A percentile compares a stretch with the other conserved stretches of the same genome.
Conservation (phyloP, 202 grass and related monocot genomes). For the Saccharum hybrid region DNA sequence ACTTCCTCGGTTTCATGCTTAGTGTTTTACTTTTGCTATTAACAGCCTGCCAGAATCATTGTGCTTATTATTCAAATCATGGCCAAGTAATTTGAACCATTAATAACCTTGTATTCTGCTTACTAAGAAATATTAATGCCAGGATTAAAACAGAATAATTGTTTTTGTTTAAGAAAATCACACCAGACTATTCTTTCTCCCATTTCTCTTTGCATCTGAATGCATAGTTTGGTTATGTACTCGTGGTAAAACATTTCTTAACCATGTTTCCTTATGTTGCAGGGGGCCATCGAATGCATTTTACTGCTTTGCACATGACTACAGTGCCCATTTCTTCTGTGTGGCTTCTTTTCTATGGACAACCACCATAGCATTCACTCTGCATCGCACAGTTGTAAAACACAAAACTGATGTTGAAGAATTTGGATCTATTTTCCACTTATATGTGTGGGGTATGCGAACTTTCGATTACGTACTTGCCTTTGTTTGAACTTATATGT, state of each 20-base stretch:
- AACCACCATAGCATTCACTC: conserved; percentile 93
- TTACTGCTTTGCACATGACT: conserved; percentile 96
- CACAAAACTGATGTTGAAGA: conserved; percentile 99
- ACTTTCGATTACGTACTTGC: background rate
- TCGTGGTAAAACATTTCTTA: conserved; percentile 17
- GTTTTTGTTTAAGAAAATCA: conserved; percentile 30
- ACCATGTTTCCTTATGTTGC: conserved; percentile 29
- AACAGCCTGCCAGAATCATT: background rate
- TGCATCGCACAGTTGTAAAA: conserved; percentile 93
- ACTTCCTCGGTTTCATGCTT: conserved; percentile 20
- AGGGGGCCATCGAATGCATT: conserved; percentile 88
- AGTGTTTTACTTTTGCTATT: conserved; percentile 33
- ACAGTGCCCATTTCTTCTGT: conserved; percentile 93
- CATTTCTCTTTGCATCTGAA: background rate
- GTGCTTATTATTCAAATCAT: background rate
- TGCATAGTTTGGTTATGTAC: conserved; percentile 7
- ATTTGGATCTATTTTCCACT: conserved; percentile 90
- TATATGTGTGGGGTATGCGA: conserved; percentile 95
- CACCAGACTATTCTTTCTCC: conserved; percentile 22
- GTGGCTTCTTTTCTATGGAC: conserved; percentile 98
- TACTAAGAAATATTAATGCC: conserved; percentile 18
- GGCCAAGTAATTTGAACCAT: background rate
- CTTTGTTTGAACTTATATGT: conserved; percentile 31
- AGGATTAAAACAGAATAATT: background rate
- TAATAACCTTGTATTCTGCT: background rate